These are phyloP conservation scores for Guyanaporus albipodus DNA, from an alignment of 768 basidiomycete genomes.

Conservation along the genomic window DNA sequence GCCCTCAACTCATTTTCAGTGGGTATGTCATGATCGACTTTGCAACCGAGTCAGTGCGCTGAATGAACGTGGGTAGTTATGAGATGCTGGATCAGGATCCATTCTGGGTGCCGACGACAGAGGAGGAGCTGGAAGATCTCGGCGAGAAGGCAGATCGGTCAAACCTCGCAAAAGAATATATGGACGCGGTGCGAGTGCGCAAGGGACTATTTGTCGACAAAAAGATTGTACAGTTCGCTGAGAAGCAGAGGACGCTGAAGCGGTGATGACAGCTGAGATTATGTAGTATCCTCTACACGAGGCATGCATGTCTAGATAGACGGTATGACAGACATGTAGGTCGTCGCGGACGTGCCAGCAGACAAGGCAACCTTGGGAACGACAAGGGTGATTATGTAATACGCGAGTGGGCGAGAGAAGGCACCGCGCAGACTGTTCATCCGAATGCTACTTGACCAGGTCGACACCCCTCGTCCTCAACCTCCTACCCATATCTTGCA, in stretches of 20 bases:
- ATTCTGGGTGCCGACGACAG: slow-evolving; percentile 97
- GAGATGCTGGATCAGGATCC: slow-evolving; percentile 93
- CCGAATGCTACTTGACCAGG: slow-evolving; percentile 17
- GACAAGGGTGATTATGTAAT: slow-evolving; percentile 25
- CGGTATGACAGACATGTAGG: not conserved
- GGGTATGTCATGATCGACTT: slow-evolving; percentile 52
- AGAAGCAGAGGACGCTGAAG: slow-evolving; percentile 91
- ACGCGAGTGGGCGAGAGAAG: slow-evolving; percentile 6
- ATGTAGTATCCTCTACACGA: not conserved
- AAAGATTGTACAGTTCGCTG: slow-evolving; percentile 93
- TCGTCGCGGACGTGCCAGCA: slow-evolving; percentile 13
- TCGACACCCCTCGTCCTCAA: slow-evolving; percentile 6
- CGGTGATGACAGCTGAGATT: slow-evolving; percentile 34
- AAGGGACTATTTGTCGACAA: slow-evolving; percentile 96
- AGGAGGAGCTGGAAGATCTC: slow-evolving; percentile 94
- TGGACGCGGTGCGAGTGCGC: slow-evolving; percentile 85
- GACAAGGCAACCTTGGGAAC: slow-evolving; percentile 7
- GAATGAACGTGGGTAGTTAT: slow-evolving; percentile 50
- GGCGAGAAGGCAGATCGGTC: slow-evolving; percentile 93
- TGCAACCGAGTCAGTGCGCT: slow-evolving; percentile 6
- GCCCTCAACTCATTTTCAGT: slow-evolving; percentile 94
- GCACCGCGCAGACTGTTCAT: slow-evolving; percentile 11
- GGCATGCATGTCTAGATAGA: not conserved
- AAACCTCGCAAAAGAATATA: slow-evolving; percentile 91
- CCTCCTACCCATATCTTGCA: slow-evolving; percentile 3